Conservation (phyloP, 164 flowering plant genomes). For the Vitis amurensis region DNA sequence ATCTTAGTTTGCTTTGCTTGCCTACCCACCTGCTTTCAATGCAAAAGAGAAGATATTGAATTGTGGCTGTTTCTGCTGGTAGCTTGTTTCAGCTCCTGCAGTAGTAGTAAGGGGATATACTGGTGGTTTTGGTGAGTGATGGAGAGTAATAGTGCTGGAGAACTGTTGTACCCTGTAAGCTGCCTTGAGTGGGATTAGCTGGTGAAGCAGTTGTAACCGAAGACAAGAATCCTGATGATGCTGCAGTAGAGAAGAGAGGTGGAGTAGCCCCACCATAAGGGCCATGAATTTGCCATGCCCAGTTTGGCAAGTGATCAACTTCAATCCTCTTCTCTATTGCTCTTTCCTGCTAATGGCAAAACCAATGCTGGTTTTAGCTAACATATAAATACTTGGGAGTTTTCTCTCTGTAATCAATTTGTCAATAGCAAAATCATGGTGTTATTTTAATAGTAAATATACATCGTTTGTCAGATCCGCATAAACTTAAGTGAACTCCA, state of each 20-base stretch:
- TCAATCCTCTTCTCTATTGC: conserved; percentile 35
- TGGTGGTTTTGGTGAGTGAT: conserved; percentile 8
- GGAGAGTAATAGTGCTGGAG: conserved; percentile 13
- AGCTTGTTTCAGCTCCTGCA: conserved; percentile 18
- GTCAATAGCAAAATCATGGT: no score
- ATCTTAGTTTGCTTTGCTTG: not conserved
- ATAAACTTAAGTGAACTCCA: no score
- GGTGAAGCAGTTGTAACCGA: conserved; percentile 18
- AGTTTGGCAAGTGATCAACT: conserved; percentile 21
- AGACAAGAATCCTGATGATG: conserved; percentile 70
- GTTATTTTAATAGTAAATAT: no score
- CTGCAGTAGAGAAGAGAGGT: conserved; percentile 49
- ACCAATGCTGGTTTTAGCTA: not conserved
- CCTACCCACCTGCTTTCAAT: not conserved
- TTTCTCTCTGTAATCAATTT: not conserved
- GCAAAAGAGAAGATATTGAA: not conserved
- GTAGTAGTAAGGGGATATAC: conserved; percentile 14
- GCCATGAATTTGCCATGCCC: conserved; percentile 30
- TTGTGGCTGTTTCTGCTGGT: not conserved
- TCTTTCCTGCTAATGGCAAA: conserved; percentile 30
- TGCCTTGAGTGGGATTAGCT: conserved; percentile 14
- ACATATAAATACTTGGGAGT: not conserved
- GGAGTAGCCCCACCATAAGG: conserved; percentile 16
- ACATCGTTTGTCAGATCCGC: no score
- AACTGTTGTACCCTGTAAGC: conserved; percentile 8